These are phyloP conservation scores for Pyricularia pennisetigena DNA, from an alignment of 2,329 filamentous ascomycete genomes.

Conservation along the genomic window DNA sequence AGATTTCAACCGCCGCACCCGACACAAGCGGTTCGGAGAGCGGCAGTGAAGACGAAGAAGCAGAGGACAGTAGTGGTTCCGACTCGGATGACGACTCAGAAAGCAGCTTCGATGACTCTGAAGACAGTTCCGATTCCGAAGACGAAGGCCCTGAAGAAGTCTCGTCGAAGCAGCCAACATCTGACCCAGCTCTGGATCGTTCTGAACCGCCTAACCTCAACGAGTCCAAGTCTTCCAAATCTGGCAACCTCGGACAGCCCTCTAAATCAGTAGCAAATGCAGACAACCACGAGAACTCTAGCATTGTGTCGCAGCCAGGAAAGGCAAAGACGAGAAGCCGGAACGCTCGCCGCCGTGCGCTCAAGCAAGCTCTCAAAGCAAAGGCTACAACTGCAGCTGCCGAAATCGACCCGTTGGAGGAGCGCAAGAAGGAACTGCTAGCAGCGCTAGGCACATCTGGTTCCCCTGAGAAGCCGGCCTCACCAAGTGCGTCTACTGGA, in stretches of 20 bases:
- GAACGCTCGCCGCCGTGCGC: constrained; percentile 37
- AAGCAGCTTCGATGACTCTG: constrained; percentile 10
- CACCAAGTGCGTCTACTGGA: background rate
- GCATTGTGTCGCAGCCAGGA: constrained; percentile 5
- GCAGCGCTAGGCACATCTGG: constrained; percentile 13
- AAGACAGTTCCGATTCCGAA: constrained; percentile 9
- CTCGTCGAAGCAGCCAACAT: constrained; percentile 20
- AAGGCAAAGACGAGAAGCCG: constrained; percentile 36
- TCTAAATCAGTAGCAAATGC: background rate
- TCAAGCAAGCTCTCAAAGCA: constrained; percentile 19
- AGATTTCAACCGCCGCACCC: background rate
- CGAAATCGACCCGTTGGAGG: constrained; percentile 18
- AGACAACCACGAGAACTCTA: background rate
- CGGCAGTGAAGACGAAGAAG: constrained; percentile 6
- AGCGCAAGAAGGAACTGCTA: constrained; percentile 30
- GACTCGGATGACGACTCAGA: constrained; percentile 8
- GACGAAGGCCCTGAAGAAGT: constrained; percentile 21
- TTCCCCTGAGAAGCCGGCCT: background rate
- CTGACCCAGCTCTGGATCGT: background rate
- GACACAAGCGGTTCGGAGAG: constrained; percentile 8
- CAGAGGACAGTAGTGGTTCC: constrained; percentile 5
- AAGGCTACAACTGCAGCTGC: constrained; percentile 4
- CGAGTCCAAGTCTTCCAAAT: background rate
- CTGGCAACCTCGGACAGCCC: background rate
- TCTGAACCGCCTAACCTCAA: background rate